phyloP scores from a whole-genome alignment of 176 grass and related monocot genomes.

The Aegilops umbellulata region DNA sequence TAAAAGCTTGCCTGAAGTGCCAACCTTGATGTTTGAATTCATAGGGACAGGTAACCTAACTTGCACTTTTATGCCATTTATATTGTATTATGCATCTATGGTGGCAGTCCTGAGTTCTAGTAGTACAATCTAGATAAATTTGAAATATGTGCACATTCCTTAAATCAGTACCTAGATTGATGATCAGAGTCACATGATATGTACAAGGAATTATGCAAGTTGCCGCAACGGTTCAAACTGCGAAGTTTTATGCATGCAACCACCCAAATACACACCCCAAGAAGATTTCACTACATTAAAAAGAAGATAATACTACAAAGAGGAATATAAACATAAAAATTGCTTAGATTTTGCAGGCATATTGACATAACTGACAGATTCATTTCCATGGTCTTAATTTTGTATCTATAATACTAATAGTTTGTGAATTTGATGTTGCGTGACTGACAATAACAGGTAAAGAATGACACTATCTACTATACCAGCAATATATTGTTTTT shows the following conservation, averaged over 20 bases:
- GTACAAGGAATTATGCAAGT: not conserved
- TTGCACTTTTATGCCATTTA: constrained; percentile 13
- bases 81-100: not conserved
- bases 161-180: not conserved
- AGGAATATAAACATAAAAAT: not conserved
- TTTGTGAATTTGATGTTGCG: not conserved
- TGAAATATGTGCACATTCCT: not conserved
- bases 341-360: not conserved
- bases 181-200: not conserved
- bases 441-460: not conserved
- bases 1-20: constrained; percentile 86
- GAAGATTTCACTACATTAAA: too few species aligned
- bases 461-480: not conserved
- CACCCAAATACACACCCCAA: not conserved
- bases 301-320: not conserved
- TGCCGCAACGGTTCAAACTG: not conserved
- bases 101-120: not conserved
- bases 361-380: not conserved
- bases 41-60: constrained; percentile 82
- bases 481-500: not conserved
- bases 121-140: not conserved
- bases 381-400: not conserved
- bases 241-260: not conserved
- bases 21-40: constrained; percentile 99
- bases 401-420: not conserved